phyloP scores from a whole-genome alignment of 1,139 yeast genomes.

The Zygosaccharomyces pseudobailii region DNA sequence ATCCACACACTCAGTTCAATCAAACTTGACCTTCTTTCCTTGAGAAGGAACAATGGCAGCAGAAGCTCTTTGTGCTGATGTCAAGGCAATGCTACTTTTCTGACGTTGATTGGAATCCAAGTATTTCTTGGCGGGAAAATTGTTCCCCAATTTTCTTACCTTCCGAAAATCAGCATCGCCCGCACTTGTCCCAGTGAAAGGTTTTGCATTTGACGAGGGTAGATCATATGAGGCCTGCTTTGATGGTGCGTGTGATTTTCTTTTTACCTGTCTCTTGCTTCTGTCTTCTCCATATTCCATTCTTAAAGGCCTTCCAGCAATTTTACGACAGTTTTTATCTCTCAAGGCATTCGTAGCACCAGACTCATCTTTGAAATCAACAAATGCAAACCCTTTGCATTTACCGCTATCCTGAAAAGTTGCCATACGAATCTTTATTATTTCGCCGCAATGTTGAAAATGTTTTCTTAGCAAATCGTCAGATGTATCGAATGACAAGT shows the following conservation, averaged over 20 bases:
- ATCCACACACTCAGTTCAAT: constrained; percentile 20
- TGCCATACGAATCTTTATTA: constrained; percentile 82
- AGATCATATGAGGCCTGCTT: constrained; percentile 17
- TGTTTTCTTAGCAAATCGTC: constrained; percentile 72
- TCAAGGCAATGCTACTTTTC: constrained; percentile 83
- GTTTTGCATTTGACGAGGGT: constrained; percentile 8
- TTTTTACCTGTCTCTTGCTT: constrained; percentile 53
- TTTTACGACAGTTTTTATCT: constrained; percentile 61
- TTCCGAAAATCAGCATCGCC: not conserved
- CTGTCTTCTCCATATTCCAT: constrained; percentile 95
- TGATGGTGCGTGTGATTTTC: constrained; percentile 28
- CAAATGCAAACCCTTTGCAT: constrained; percentile 93
- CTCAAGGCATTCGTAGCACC: constrained; percentile 82
- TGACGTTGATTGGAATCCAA: constrained; percentile 43
- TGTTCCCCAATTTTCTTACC: too few species aligned
- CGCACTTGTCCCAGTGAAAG: not conserved
- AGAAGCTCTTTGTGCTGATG: constrained; percentile 84
- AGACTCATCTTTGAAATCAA: constrained; percentile 75
- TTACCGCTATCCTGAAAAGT: constrained; percentile 94
- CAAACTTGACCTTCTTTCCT: constrained; percentile 83
- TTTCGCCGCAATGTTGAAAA: constrained; percentile 73
- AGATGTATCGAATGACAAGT: constrained; percentile 88
- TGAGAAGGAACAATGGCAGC: constrained; percentile 84
- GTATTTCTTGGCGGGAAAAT: constrained; percentile 3
- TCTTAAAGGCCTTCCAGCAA: constrained; percentile 72